A percentile compares a stretch with the other conserved stretches of the same genome.
Evolutionary conservation across 1,139 yeast species (phyloP).

Genomic region (Saccharomyces uvarum): DNA sequence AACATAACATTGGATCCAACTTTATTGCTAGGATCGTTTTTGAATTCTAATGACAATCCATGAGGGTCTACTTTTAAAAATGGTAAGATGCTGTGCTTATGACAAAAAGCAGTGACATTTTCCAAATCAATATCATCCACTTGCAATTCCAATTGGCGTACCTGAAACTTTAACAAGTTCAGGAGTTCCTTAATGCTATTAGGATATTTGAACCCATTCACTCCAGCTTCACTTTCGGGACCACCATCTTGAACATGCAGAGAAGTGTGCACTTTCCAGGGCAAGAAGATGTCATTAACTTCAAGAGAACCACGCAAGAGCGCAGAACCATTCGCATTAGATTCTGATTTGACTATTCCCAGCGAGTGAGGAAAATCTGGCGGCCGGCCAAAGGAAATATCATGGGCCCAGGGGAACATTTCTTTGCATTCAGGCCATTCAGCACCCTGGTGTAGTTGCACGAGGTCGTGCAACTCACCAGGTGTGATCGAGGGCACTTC

Average conservation of each 20-base stretch:
- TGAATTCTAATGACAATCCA: neutral
- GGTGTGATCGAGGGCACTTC: conserved; percentile 9
- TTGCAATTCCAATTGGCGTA: neutral
- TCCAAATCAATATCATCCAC: neutral
- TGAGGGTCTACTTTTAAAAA: neutral
- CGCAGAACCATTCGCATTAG: neutral
- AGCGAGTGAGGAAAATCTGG: neutral
- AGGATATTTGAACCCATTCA: neutral
- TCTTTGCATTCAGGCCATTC: neutral
- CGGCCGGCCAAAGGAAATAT: neutral
- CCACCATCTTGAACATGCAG: neutral
- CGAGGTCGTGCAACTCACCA: neutral
- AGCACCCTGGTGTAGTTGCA: neutral
- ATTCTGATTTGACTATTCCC: neutral
- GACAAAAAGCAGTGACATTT: neutral
- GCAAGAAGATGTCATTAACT: neutral
- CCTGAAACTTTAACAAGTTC: neutral
- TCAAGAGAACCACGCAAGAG: neutral
- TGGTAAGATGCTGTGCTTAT: neutral
- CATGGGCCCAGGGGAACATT: neutral
- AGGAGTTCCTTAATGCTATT: neutral
- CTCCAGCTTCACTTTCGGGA: neutral
- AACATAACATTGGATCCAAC: neutral
- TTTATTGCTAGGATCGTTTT: neutral
- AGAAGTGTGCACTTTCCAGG: neutral